Base-by-base conservation (phyloP, 2,329 filamentous ascomycete genomes). In the Fusarium tjaetaba region DNA sequence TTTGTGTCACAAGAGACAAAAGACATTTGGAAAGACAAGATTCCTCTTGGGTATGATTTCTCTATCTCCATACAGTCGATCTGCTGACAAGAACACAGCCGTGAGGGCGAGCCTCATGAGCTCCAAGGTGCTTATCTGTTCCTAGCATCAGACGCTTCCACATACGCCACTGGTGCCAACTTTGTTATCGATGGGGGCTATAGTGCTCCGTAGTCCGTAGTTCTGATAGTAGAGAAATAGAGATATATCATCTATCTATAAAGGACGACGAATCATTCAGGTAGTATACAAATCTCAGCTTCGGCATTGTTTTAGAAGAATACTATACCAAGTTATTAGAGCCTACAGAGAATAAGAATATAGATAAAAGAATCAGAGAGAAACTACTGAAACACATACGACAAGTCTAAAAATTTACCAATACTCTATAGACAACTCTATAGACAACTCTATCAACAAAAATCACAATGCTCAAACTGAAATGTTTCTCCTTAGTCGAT, bases 121-220 rank as follows among this genome's bases (percentile, higher is more conserved):
- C 76, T 78, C 16, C 76, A 78, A 62, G 76, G 76, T 11, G 72
- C 72, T 30, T 78, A 78, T 56, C 51, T 78, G 5, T 78, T 74
- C 52, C 61, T 78, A 57, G 80, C 77, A 46, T 79, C 81, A 49
- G 79, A 81, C 58, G 76, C 79, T 45, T 80, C 77, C 26, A 79
- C 79, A 14, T 81, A 81, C 42, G 77, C 79, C 26, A 81, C 79
- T 8, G 79, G 79, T 32, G 77, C 79, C 36, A 80, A 81, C 66
- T 79, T 81, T 62, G 68, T 77, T 32, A 70, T 80, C 18, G 79
- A 80, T 32, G 79, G 79, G 34, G 79, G 79, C 4, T 80, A 80
- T 58, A 80, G 73, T n/a, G 76, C 76, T 56, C 76, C 76, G 51
- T 78, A 39, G 38, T 26, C 76, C 76, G 51, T 78, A 39, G 38